These are phyloP conservation scores for Beauveria scarabaeidicola DNA, from an alignment of 2,329 filamentous ascomycete species.

Conservation along the genomic window DNA sequence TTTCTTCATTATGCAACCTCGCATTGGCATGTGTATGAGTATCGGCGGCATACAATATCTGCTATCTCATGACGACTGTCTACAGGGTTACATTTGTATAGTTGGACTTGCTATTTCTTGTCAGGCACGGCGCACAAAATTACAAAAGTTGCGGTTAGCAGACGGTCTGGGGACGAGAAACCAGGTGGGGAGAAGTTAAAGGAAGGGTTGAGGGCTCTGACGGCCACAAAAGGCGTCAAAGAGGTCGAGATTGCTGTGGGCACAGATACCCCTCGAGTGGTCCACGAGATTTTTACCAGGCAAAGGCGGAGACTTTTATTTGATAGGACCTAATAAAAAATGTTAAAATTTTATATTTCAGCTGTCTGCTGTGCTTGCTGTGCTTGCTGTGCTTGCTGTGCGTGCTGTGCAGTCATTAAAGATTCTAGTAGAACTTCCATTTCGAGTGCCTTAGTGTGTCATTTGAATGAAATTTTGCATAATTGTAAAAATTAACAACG, in stretches of 20 bases:
- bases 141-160: constrained; percentile 23
- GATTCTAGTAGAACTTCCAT: no score
- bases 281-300: constrained; percentile 7
- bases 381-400: background rate
- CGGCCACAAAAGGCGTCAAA: background rate
- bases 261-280: constrained; percentile 9
- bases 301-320: constrained; percentile 4
- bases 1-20: constrained; percentile 7
- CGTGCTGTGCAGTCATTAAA: background rate
- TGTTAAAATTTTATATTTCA: constrained; percentile 7
- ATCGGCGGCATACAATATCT: constrained; percentile 18
- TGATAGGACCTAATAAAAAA: constrained; percentile 12
- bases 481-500: background rate
- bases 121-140: constrained; percentile 29
- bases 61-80: constrained; percentile 20
- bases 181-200: background rate
- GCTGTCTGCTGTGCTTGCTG: background rate
- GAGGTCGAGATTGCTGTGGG: background rate
- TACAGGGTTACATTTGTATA: constrained; percentile 28
- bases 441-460: no score
- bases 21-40: constrained; percentile 6
- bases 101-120: constrained; percentile 34
- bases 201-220: background rate
- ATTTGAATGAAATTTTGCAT: background rate
- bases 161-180: constrained; percentile 9